Evolutionary conservation across 139 green algal genomes (phyloP), one percentile per base, ranked within the genome.

Genomic region (Chlorella sp.): DNA sequence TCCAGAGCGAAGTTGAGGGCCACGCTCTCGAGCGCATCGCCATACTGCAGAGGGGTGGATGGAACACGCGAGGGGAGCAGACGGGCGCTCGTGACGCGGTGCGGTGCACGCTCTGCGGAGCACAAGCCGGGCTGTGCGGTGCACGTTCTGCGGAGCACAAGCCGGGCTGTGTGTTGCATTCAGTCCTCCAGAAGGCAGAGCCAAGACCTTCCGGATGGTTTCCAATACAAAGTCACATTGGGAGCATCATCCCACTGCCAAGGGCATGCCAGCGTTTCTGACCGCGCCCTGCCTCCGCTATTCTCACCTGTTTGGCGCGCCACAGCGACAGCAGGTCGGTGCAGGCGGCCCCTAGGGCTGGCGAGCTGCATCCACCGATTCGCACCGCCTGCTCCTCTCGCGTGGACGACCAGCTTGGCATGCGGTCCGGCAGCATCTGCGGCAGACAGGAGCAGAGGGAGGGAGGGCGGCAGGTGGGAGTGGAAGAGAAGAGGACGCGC

Each of bases 241-340:
- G n/a, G n/a, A n/a, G n/a, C n/a, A n/a, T n/a, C n/a, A n/a, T n/a
- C n/a, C n/a, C n/a, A n/a, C n/a, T n/a, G n/a, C n/a, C n/a, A n/a
- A n/a, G n/a, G n/a, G n/a, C n/a, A n/a, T n/a, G n/a, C n/a, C n/a
- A n/a, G n/a, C n/a, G n/a, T n/a, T n/a, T n/a, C n/a, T n/a, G 13
- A 60, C 51, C 24, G 11, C 64, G 4, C 64, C 64, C 64, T 24
- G 0, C 32, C 3, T 9, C 64, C 64, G 32, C 64, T 17, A 7
- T 40, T 3, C 64, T 70, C 24, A 30, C 64, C 64, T 41, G 64
- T 32, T 24, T 41, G 44, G 41, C 58, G 3, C 73, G 46, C 74
- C 48, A 80, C 28, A 80, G 74, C 32, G 44, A 16, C 48, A 80
- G n/a, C 48, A 80, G 48, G 74, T 80, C 74, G 48, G n/a, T 9